Conservation (phyloP, 495 filamentous ascomycete genomes). For the Thermochaetoides thermophila region DNA sequence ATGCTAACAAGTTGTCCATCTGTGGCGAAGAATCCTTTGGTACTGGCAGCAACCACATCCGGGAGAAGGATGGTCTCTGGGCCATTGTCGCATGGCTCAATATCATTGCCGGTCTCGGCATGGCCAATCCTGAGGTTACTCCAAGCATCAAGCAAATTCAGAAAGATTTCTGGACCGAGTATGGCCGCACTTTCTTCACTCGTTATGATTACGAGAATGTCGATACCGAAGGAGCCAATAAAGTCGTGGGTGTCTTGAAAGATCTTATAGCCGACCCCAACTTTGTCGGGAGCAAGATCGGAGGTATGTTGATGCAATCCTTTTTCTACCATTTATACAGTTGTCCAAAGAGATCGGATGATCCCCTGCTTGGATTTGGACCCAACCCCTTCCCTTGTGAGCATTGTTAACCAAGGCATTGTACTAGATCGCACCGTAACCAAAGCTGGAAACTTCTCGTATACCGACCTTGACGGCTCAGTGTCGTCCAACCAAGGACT, state of each 20-base stretch:
- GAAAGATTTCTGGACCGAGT: conserved; percentile 91
- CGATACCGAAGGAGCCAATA: conserved; percentile 76
- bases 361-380: too few species aligned
- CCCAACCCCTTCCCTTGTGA: too few species aligned
- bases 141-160: conserved; percentile 93
- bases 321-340: too few species aligned
- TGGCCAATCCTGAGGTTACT: conserved; percentile 54
- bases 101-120: conserved; percentile 87
- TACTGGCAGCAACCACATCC: conserved; percentile 97
- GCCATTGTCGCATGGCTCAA: conserved; percentile 96
- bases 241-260: conserved; percentile 64
- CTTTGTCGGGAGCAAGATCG: conserved; percentile 71
- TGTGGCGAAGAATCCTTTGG: conserved; percentile 98
- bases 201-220: conserved; percentile 97
- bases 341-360: too few species aligned
- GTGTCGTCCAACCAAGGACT: conserved; percentile 93
- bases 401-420: too few species aligned
- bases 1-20: conserved; percentile 94
- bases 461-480: conserved; percentile 92
- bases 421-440: conserved; percentile 55
- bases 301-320: conserved; percentile 32
- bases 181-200: conserved; percentile 97
- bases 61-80: conserved; percentile 98
- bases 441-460: conserved; percentile 89
- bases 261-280: conserved; percentile 48